phyloP scores from a whole-genome alignment of 2,329 filamentous ascomycete genomes.

The Cercospora citrullina region DNA sequence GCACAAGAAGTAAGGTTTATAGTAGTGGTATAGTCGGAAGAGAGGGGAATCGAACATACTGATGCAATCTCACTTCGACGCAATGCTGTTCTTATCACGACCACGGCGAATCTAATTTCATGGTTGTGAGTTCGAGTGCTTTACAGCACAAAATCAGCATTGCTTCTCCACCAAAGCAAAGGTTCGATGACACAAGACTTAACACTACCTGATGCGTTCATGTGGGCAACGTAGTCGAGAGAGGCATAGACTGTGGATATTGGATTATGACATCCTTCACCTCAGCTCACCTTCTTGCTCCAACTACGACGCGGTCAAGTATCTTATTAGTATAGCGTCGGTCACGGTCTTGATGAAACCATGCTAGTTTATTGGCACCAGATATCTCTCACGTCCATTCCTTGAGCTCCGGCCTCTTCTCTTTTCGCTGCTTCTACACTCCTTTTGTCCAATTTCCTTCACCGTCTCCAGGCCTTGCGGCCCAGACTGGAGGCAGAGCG shows the following conservation, averaged over 20 bases:
- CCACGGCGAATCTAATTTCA: background rate
- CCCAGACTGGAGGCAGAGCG: background rate
- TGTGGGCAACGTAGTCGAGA: background rate
- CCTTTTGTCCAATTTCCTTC: background rate
- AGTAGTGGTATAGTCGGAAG: background rate
- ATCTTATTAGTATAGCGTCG: background rate
- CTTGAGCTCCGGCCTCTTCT: background rate
- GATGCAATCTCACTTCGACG: background rate
- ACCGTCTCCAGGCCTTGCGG: background rate
- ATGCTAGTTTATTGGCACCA: background rate
- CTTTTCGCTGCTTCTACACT: background rate
- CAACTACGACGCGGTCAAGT: background rate
- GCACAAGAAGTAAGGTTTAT: conserved; percentile 18
- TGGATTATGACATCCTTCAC: background rate
- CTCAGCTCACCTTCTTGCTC: background rate
- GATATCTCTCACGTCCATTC: background rate
- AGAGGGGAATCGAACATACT: background rate
- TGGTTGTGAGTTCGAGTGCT: background rate
- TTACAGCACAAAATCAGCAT: background rate
- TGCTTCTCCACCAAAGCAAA: background rate
- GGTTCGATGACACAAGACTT: background rate
- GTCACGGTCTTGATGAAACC: background rate
- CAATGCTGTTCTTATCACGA: background rate
- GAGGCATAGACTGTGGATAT: background rate
- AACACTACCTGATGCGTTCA: background rate